Base-by-base conservation (phyloP, 2,329 filamentous ascomycete species). In the Penicillium sp. region DNA sequence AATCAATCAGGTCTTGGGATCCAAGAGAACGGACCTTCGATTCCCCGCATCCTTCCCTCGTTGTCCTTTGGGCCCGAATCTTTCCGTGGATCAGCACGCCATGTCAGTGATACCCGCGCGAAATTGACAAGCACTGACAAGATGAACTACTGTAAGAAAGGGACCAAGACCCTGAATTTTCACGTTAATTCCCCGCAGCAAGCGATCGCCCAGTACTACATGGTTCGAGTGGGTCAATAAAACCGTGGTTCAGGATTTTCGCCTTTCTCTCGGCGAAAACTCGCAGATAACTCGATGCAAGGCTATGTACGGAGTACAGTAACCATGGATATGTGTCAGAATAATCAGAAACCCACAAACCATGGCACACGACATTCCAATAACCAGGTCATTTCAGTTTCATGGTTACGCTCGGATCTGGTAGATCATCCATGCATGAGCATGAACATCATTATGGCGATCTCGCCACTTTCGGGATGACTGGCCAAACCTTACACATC, bases 211-310 rank as follows among this genome's bases (percentile, higher is more conserved):
- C 16, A 22, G 13, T 37, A 24, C 9, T 29, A 43, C 31, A 21
- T 52, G 39, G 49, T 14, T 44, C 39, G 9, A 39, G 59, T 57
- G 59, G 55, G 53, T 45, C 51, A 14, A 24, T 24, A 21, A 2
- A 19, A 29, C 52, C 56, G 48, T 53, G 60, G 63, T 50, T 39
- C 8, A n/a, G 4, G 19, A 21, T 1, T 8, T 16, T 57, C 65
- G 66, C 58, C 43, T 10, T 67, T 66, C 55, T 57, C 62, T 68
- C 66, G 66, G 66, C 1, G 8, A 53, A 68, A 64, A 59, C 60
- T 68, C 65, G 66, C 33, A 21, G 22, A 37, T 43, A 24, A 27
- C 16, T 50, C 11, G 9, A 19, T n/a, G 5, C 11, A 31, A 50
- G 14, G 5, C 16, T 13, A 16, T 9, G 14, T 4, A 26, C 26